phyloP scores from a whole-genome alignment of 2,329 filamentous ascomycete species.

The Nemania diffusa region DNA sequence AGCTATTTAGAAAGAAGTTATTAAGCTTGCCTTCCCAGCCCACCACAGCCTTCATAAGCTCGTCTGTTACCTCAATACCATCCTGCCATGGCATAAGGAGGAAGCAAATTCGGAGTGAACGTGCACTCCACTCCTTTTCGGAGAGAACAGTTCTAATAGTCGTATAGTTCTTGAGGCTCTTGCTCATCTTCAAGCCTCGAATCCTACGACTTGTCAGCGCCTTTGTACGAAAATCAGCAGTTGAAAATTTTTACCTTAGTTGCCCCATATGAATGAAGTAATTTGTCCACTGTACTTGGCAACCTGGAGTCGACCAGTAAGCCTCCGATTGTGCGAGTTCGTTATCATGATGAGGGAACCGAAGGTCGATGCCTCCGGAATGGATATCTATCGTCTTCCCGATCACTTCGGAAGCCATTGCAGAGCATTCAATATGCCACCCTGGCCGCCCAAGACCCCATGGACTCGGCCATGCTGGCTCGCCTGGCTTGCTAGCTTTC shows the following conservation, averaged over 20 bases:
- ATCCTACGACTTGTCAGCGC: slow-evolving; percentile 27
- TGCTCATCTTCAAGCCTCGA: slow-evolving; percentile 34
- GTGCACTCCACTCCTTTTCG: slow-evolving; percentile 20
- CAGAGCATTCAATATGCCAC: slow-evolving; percentile 35
- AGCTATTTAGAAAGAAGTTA: slow-evolving; percentile 31
- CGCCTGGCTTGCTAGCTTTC: slow-evolving; percentile 33
- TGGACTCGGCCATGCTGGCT: slow-evolving; percentile 32
- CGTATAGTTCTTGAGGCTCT: slow-evolving; percentile 33
- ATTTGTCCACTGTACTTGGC: slow-evolving; percentile 25
- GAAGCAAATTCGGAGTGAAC: slow-evolving; percentile 34
- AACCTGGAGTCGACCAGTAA: slow-evolving; percentile 23
- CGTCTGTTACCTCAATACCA: slow-evolving; percentile 31
- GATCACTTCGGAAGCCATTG: slow-evolving; percentile 31
- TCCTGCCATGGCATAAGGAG: slow-evolving; percentile 33
- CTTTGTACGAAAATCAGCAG: not conserved
- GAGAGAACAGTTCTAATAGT: slow-evolving; percentile 30
- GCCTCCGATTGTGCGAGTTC: slow-evolving; percentile 33
- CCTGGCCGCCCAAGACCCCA: slow-evolving; percentile 31
- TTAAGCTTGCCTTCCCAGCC: slow-evolving; percentile 32
- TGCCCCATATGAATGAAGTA: slow-evolving; percentile 35
- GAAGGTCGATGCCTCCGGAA: slow-evolving; percentile 30
- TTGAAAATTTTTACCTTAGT: slow-evolving; percentile 22
- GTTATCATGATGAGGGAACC: slow-evolving; percentile 33
- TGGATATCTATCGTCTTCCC: slow-evolving; percentile 32
- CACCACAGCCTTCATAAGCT: slow-evolving; percentile 25